Conservation (phyloP, 106 monocot genomes). For the Ottelia alismoides region DNA sequence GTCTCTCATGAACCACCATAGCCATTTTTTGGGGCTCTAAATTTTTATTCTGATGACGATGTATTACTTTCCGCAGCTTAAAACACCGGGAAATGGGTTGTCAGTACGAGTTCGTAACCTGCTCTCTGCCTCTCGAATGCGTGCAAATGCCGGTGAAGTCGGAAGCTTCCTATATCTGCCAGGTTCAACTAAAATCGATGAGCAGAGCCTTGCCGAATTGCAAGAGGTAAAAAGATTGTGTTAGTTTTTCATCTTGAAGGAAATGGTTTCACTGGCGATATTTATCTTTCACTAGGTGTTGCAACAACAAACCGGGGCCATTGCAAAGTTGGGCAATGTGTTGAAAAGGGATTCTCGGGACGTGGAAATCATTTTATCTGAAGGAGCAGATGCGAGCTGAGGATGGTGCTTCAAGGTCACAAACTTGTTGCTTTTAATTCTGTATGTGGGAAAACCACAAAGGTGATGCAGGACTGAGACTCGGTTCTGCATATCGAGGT, state of each 20-base stretch:
- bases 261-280: no score
- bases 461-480: no score
- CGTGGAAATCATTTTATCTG: constrained; percentile 78
- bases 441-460: no score
- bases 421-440: no score
- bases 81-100: constrained; percentile 58
- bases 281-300: constrained; percentile 35
- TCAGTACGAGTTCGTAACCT: constrained; percentile 70
- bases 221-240: constrained; percentile 44
- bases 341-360: constrained; percentile 79
- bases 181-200: constrained; percentile 57
- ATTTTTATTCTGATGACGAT: not conserved
- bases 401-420: no score
- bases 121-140: constrained; percentile 44
- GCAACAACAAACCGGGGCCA: constrained; percentile 76
- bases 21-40: not conserved
- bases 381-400: constrained; percentile 27
- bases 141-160: constrained; percentile 33
- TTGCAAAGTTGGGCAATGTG: constrained; percentile 76
- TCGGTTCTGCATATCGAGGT: no score
- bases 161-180: constrained; percentile 40
- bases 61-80: constrained; percentile 34
- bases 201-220: constrained; percentile 65
- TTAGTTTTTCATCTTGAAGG: no score
- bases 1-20: no score